Percentiles rank a stretch among this genome's conserved stretches.
phyloP scores from a whole-genome alignment of 1,284 basidiomycete species.

The Melampsora larici-populina region DNA sequence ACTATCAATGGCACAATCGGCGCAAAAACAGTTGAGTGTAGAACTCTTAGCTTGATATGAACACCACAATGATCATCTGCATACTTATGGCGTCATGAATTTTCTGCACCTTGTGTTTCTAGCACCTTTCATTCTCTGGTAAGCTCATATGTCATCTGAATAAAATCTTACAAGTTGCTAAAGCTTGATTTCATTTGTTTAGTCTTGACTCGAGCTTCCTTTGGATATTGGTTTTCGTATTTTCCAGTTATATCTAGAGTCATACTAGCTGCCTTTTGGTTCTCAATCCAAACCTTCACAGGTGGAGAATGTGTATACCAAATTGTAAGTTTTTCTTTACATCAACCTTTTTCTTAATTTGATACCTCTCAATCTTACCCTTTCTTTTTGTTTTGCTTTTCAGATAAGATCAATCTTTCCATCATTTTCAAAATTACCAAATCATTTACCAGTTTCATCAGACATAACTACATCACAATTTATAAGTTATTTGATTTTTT shows the following conservation, averaged over 20 bases:
- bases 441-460: slow-evolving; percentile 41
- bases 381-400: slow-evolving; percentile 59
- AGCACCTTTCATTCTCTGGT: neutral
- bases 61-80: neutral
- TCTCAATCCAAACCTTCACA: slow-evolving; percentile 60
- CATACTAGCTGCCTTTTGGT: slow-evolving; percentile 60
- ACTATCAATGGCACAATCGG: slow-evolving; percentile 62
- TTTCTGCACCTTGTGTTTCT: too few species aligned
- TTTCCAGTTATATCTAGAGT: slow-evolving; percentile 71
- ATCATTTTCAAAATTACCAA: slow-evolving; percentile 27
- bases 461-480: slow-evolving; percentile 56
- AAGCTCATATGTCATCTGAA: neutral
- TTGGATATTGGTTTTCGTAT: slow-evolving; percentile 69
- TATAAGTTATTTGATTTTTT: slow-evolving; percentile 75
- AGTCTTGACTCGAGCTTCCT: slow-evolving; percentile 69
- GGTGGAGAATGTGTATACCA: slow-evolving; percentile 49
- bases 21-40: neutral
- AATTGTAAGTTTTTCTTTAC: slow-evolving; percentile 65
- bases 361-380: neutral
- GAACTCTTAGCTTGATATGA: neutral
- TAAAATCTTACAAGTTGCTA: neutral
- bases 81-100: neutral
- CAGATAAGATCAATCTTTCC: slow-evolving; percentile 52
- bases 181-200: slow-evolving; percentile 65
- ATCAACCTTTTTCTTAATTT: neutral